Evolutionary conservation across 192 early-diverging fungal genomes (phyloP).

Genomic region (Linnemannia hyalina): DNA sequence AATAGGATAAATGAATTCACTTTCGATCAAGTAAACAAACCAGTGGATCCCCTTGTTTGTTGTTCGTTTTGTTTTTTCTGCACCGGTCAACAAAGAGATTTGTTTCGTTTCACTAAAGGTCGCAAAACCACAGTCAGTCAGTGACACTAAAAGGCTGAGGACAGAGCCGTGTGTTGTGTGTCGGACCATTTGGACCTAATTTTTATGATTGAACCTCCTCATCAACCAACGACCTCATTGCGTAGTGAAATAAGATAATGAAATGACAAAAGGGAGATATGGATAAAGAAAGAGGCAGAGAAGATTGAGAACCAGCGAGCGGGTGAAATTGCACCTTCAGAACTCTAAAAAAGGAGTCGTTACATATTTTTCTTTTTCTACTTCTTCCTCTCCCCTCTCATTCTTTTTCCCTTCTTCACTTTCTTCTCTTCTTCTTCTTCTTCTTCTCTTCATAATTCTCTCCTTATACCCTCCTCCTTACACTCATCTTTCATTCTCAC

Average conservation of each 20-base stretch:
- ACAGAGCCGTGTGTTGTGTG: background rate
- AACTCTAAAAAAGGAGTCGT: constrained; percentile 11
- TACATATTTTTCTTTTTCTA: background rate
- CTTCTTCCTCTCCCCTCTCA: background rate
- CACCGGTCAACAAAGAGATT: too few relatives aligned
- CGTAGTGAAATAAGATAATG: background rate
- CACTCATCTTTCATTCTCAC: background rate
- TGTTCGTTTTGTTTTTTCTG: too few relatives aligned
- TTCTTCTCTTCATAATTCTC: background rate
- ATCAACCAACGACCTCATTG: background rate
- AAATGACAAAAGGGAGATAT: background rate
- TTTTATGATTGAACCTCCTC: constrained; percentile 1
- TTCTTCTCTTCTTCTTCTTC: background rate
- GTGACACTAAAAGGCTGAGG: background rate
- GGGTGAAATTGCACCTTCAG: background rate
- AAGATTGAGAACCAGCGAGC: constrained; percentile 1
- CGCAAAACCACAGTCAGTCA: too few relatives aligned
- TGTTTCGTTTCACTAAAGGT: too few relatives aligned
- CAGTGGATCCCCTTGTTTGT: too few relatives aligned
- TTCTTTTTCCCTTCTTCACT: background rate
- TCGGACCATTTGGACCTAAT: background rate
- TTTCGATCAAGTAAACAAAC: too few relatives aligned
- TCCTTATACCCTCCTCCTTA: constrained; percentile 1
- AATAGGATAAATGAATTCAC: background rate
- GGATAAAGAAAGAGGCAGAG: background rate